A percentile compares a stretch with the other conserved stretches of the same genome.
Evolutionary conservation across 148 eudicot genomes (phyloP).

Genomic region (Talinum fruticosum): DNA sequence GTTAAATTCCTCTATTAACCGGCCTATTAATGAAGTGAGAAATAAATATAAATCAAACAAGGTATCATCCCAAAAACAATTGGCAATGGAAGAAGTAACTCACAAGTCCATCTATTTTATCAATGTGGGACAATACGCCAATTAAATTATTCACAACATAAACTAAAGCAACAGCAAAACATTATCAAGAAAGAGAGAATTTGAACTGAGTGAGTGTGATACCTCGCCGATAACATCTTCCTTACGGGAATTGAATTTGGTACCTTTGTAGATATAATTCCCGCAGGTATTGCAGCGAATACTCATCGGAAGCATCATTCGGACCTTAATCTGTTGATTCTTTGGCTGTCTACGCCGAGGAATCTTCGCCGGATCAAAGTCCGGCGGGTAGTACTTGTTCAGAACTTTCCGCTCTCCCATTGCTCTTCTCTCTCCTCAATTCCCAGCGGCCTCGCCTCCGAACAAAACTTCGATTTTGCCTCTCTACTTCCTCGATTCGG

Average conservation of each 20-base stretch:
- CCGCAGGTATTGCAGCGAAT: slow-evolving; percentile 82
- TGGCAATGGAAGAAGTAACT: too few relatives aligned
- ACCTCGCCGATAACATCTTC: slow-evolving; percentile 90
- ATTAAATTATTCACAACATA: background rate
- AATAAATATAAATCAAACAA: too few relatives aligned
- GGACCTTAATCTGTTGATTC: slow-evolving; percentile 77
- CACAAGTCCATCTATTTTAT: too few relatives aligned
- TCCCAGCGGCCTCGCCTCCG: background rate
- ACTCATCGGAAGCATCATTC: slow-evolving; percentile 96
- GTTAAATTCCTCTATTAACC: too few relatives aligned
- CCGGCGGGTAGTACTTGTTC: slow-evolving; percentile 92
- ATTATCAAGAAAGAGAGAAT: background rate
- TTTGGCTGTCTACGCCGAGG: slow-evolving; percentile 69
- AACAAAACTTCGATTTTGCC: background rate
- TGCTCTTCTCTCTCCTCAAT: slow-evolving; percentile 14
- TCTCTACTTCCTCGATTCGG: background rate
- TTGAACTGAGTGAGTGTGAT: background rate
- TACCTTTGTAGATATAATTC: slow-evolving; percentile 83
- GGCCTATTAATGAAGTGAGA: too few relatives aligned
- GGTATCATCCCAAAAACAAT: too few relatives aligned
- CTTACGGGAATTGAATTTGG: slow-evolving; percentile 71
- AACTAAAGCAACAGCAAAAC: background rate
- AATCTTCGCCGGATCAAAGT: slow-evolving; percentile 87
- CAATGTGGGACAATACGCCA: too few relatives aligned
- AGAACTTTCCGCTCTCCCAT: slow-evolving; percentile 90